Base-by-base conservation (phyloP, 768 basidiomycete species). In the Dacryopinax spathularia region DNA sequence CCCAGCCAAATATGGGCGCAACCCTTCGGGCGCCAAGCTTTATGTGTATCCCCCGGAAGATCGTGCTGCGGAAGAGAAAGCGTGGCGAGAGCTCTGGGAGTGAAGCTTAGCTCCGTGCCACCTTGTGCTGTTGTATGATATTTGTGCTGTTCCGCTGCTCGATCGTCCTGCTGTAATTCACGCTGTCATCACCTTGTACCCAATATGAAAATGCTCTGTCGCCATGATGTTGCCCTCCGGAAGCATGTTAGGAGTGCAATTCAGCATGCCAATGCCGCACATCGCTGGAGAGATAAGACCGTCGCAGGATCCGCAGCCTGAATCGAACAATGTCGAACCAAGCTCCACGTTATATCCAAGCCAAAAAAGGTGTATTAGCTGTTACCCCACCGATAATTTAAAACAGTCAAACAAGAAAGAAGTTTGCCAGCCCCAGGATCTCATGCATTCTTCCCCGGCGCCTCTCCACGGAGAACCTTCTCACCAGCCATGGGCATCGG, bases 401-500 rank as follows among this genome's bases (percentile, higher is more conserved):
- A 41, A 18, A 20, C 48, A 31, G 7, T 6, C 29, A 29, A 27
- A n/a, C 36, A 37, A 37, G 36, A 10, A 37, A 37, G 36, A n/a
- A 10, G 12, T 10, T 37, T 37, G 12, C n/a, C 36, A 37, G n/a
- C 12, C 12, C n/a, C 12, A n/a, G n/a, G 10, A 10, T 10, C 31
- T 29, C 31, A 56, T 56, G 25, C 3, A 5, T 29, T 31, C 48
- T 31, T 25, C 6, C 6, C 7, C 5, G 48, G 48, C 5, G 48
- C 5, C 29, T 56, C 13, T 18, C 48, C 48, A 56, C 18, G 48
- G 3, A 56, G 3, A 29, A 56, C 48, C 48, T 56, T 25, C 48
- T 56, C 48, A 7, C 48, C 48, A 18, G 48, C 48, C 48, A 56
- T 56, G 13, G 48, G 48, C 48, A 56, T 56, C 48, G 48, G 48